A percentile compares a stretch with the other conserved stretches of the same genome.
Evolutionary conservation across 2,329 filamentous ascomycete genomes (phyloP).

Genomic region (Paecilomyces formosus): DNA sequence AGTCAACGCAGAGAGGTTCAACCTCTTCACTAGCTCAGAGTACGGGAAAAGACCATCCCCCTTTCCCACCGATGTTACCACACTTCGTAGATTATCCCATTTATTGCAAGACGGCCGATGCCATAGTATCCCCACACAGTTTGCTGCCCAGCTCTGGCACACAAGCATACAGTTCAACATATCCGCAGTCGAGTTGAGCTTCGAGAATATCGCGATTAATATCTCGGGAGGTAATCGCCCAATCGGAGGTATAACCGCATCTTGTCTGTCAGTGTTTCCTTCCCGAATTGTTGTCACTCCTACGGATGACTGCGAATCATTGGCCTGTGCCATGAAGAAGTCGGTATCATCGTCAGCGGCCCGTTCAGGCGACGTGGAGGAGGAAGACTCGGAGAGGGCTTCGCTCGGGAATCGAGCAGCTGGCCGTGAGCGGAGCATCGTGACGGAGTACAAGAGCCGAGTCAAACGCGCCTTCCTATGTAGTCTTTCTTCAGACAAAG

Average conservation of each 20-base stretch:
- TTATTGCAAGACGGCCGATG: conserved; percentile 85
- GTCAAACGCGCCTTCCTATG: neutral
- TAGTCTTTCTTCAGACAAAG: neutral
- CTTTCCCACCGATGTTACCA: conserved; percentile 69
- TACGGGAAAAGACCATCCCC: conserved; percentile 80
- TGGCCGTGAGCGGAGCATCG: conserved; percentile 31
- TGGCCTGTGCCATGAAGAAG: conserved; percentile 72
- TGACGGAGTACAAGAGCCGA: conserved; percentile 1
- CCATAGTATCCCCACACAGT: conserved; percentile 90
- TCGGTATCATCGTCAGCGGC: conserved; percentile 84
- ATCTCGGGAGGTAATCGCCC: conserved; percentile 87
- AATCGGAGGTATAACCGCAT: conserved; percentile 51
- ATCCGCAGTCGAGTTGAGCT: conserved; percentile 67
- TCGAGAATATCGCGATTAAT: conserved; percentile 84
- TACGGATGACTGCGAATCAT: conserved; percentile 89
- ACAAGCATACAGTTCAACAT: conserved; percentile 85
- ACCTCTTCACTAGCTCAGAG: conserved; percentile 78
- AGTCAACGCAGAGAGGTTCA: conserved; percentile 78
- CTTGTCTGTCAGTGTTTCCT: conserved; percentile 51
- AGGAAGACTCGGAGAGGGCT: conserved; percentile 36
- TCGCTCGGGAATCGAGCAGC: conserved; percentile 31
- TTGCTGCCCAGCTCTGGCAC: conserved; percentile 88
- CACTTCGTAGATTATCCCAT: conserved; percentile 71
- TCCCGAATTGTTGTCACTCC: conserved; percentile 72
- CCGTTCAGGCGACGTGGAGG: conserved; percentile 40